A percentile compares a stretch with the other conserved stretches of the same genome.
phyloP scores from a whole-genome alignment of 805 yeast species.

The Huiozyma naganishii region DNA sequence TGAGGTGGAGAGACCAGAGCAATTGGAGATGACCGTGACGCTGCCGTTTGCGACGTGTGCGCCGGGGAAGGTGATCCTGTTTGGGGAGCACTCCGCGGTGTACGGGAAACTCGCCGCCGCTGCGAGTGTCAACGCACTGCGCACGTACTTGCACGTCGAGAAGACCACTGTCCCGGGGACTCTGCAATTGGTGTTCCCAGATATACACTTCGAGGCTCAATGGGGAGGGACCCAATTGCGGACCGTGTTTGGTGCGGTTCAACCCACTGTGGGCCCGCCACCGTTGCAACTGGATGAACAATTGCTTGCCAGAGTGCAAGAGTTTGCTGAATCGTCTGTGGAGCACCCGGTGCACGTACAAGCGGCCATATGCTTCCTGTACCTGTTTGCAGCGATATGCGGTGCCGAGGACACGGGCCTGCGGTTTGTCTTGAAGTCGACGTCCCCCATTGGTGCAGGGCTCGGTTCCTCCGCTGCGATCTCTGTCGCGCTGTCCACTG shows the following conservation, averaged over 20 bases:
- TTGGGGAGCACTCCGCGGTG: slow-evolving; percentile 96
- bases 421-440: slow-evolving; percentile 61
- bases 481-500: slow-evolving; percentile 73
- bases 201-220: slow-evolving; percentile 50
- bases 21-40: background rate
- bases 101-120: slow-evolving; percentile 91
- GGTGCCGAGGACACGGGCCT: slow-evolving; percentile 35
- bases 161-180: slow-evolving; percentile 26
- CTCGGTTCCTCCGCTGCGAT: slow-evolving; percentile 89
- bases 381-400: slow-evolving; percentile 57
- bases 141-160: slow-evolving; percentile 68
- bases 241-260: background rate
- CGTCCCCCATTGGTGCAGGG: slow-evolving; percentile 94
- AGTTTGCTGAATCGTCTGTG: slow-evolving; percentile 4
- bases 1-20: no score
- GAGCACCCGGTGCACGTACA: slow-evolving; percentile 51
- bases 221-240: slow-evolving; percentile 38
- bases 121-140: slow-evolving; percentile 69
- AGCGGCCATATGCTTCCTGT: slow-evolving; percentile 77
- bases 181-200: slow-evolving; percentile 71
- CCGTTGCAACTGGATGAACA: background rate
- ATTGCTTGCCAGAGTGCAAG: background rate
- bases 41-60: slow-evolving; percentile 73
- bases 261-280: background rate
- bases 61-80: slow-evolving; percentile 91